Conservation (phyloP, 1,139 yeast species). For the Debaryomycetaceae sp. region DNA sequence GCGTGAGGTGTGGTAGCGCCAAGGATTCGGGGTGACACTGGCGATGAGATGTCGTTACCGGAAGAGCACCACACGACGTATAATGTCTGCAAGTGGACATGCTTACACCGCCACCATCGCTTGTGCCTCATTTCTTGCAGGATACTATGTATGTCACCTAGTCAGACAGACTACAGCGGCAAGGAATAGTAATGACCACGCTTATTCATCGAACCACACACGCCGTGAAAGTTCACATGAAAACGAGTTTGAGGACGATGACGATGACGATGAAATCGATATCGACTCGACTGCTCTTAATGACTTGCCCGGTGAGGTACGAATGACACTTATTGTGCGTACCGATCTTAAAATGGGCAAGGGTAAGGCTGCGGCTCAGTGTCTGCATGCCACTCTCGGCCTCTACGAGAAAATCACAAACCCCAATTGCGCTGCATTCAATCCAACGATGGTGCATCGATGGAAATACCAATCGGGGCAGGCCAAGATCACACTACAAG, state of each 20-base stretch:
- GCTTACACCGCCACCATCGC: too few relatives aligned
- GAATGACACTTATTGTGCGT: conserved; percentile 83
- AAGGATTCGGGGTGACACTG: too few relatives aligned
- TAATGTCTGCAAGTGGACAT: too few relatives aligned
- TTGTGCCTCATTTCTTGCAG: too few relatives aligned
- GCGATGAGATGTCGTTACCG: too few relatives aligned
- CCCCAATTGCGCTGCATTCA: conserved; percentile 43
- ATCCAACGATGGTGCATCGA: conserved; percentile 49
- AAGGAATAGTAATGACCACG: neutral
- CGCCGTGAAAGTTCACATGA: too few relatives aligned
- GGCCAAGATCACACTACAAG: conserved; percentile 88
- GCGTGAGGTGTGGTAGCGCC: too few relatives aligned
- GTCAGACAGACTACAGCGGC: neutral
- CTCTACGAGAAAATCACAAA: conserved; percentile 64
- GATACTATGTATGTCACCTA: too few relatives aligned
- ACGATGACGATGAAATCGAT: conserved; percentile 36
- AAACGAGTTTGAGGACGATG: conserved; percentile 23
- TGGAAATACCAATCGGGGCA: conserved; percentile 80
- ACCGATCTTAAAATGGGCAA: conserved; percentile 87
- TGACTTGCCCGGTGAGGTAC: conserved; percentile 63
- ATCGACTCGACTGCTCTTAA: conserved; percentile 50
- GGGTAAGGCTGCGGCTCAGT: conserved; percentile 96
- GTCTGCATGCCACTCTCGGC: conserved; percentile 94
- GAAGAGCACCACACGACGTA: too few relatives aligned
- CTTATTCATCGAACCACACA: conserved; percentile 6